Conservation (phyloP, 2,329 filamentous ascomycete genomes). For the Corinectria fuckeliana region DNA sequence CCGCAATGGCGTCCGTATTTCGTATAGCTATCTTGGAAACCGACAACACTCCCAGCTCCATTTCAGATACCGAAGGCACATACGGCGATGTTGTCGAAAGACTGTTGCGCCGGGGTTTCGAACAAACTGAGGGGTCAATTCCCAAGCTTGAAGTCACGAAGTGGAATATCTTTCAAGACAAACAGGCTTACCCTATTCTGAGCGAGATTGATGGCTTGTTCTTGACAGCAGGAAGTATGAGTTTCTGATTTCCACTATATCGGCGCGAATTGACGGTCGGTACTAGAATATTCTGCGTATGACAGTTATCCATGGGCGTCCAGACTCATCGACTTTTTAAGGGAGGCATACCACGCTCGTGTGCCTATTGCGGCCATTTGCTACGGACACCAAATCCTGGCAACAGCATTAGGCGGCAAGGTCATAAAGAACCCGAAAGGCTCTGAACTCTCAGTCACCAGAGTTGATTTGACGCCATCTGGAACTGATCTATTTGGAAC, state of each 20-base stretch:
- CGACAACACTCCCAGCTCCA: background rate
- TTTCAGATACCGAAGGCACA: background rate
- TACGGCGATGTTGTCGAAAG: background rate
- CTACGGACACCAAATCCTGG: constrained; percentile 7
- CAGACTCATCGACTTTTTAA: background rate
- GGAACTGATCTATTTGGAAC: background rate
- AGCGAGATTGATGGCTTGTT: background rate
- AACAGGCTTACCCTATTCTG: background rate
- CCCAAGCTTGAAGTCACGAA: background rate
- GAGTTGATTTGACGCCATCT: background rate
- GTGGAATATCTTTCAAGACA: background rate
- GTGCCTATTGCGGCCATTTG: constrained; percentile 2
- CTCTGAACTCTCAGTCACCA: background rate
- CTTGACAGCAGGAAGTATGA: constrained; percentile 6
- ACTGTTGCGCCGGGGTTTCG: background rate
- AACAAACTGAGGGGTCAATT: background rate
- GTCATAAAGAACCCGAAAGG: constrained; percentile 5
- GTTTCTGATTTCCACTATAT: too few relatives aligned
- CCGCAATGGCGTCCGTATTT: background rate
- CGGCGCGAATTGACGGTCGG: background rate
- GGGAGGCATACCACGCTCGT: background rate
- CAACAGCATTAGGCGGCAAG: background rate
- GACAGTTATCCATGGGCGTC: constrained; percentile 4
- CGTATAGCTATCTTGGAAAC: constrained; percentile 2
- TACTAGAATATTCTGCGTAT: constrained; percentile 1